Conservation (phyloP, 345 rosid species). For the Cardamine resedifolia region DNA sequence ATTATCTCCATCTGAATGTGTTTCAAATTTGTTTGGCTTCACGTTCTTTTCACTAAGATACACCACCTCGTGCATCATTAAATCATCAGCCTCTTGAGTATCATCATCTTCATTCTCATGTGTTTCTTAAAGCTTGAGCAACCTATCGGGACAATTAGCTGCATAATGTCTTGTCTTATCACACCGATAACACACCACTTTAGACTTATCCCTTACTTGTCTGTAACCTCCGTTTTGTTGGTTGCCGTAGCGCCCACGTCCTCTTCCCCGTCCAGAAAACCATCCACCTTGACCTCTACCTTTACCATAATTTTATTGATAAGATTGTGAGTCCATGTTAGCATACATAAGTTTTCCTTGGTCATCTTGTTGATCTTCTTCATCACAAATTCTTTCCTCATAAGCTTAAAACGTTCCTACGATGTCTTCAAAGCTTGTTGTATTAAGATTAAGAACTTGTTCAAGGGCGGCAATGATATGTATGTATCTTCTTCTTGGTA, state of each 20-base stretch:
- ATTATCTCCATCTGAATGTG: too few species aligned
- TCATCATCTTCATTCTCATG: neutral
- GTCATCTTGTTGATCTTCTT: neutral
- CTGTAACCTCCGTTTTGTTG: neutral
- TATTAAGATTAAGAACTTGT: neutral
- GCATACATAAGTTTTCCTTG: neutral
- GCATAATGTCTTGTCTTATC: neutral
- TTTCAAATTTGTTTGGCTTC: too few species aligned
- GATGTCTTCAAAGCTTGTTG: neutral
- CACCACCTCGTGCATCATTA: neutral
- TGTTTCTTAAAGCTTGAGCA: neutral
- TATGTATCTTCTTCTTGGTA: neutral
- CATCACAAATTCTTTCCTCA: neutral
- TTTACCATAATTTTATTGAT: neutral
- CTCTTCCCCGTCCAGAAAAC: neutral
- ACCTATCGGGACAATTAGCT: fast-evolving
- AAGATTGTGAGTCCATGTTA: neutral
- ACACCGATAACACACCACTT: neutral
- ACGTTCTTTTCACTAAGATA: neutral
- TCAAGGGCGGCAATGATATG: neutral
- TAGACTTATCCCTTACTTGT: neutral
- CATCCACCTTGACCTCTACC: neutral
- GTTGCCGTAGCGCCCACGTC: neutral
- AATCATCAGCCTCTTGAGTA: neutral
- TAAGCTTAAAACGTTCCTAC: neutral